Evolutionary conservation across 495 filamentous ascomycete genomes (phyloP).

Genomic region (Penicillium canariense): DNA sequence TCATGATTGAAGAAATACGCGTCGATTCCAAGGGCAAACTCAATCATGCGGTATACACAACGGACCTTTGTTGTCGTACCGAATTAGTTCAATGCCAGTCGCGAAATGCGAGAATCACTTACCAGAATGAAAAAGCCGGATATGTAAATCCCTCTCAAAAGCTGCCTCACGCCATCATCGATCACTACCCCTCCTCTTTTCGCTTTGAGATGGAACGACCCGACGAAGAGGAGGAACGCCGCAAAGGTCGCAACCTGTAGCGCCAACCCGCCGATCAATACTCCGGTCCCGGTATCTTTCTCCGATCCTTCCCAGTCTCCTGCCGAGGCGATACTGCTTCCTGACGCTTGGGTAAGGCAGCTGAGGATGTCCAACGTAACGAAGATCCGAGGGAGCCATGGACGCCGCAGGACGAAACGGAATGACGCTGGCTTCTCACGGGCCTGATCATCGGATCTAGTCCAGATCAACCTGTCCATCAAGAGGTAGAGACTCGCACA

Average conservation of each 20-base stretch:
- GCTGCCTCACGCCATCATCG: neutral
- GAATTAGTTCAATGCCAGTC: neutral
- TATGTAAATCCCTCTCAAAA: neutral
- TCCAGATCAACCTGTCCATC: neutral
- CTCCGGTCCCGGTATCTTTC: neutral
- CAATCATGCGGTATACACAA: conserved; percentile 31
- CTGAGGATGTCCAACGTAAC: conserved; percentile 33
- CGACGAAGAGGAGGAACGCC: neutral
- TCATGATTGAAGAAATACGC: conserved; percentile 36
- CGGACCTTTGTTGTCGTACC: neutral
- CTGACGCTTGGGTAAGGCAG: conserved; percentile 33
- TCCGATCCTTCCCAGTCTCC: conserved; percentile 21
- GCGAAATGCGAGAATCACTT: neutral
- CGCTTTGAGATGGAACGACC: neutral
- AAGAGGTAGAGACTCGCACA: neutral
- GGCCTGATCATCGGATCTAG: too few relatives aligned
- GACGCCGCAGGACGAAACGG: neutral
- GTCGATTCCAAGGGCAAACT: conserved; percentile 34
- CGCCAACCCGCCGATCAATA: neutral
- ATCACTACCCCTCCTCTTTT: neutral
- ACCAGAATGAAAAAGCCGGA: neutral
- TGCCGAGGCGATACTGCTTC: conserved; percentile 32
- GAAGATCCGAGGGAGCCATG: conserved; percentile 30
- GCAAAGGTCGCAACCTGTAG: neutral
- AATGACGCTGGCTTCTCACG: neutral